Percentiles rank a stretch among this genome's conserved stretches.
Conservation (phyloP, 176 grass and related monocot genomes). For the Chrysopogon serrulatus region DNA sequence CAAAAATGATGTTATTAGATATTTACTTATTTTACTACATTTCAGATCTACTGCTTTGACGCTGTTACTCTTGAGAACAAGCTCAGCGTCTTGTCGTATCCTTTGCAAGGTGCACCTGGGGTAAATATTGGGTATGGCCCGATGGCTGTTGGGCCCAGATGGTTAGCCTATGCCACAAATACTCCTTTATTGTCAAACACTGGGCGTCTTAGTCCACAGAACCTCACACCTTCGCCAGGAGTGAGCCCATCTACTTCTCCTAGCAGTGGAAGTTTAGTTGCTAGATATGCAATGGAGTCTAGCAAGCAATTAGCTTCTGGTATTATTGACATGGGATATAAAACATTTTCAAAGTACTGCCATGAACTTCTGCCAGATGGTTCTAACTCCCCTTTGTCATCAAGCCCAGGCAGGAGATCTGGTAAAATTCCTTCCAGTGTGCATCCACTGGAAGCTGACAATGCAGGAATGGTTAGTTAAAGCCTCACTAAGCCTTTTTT, state of each 20-base stretch:
- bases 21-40: conserved; percentile 17
- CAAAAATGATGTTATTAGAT: not conserved
- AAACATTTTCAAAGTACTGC: conserved; percentile 93
- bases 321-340: conserved; percentile 97
- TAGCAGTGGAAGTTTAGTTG: conserved; percentile 91
- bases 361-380: conserved; percentile 95
- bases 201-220: conserved; percentile 91
- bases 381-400: conserved; percentile 77
- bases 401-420: conserved; percentile 76
- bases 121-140: conserved; percentile 92
- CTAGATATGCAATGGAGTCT: conserved; percentile 98
- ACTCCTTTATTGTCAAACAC: conserved; percentile 74
- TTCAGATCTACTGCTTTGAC: conserved; percentile 99
- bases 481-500: not conserved
- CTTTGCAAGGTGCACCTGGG: conserved; percentile 84
- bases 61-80: conserved; percentile 96
- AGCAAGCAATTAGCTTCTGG: conserved; percentile 98
- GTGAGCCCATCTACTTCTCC: conserved; percentile 98
- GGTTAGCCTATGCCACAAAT: conserved; percentile 92
- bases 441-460: conserved; percentile 86
- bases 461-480: conserved; percentile 88
- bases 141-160: conserved; percentile 95
- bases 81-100: conserved; percentile 89
- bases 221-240: conserved; percentile 92
- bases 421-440: conserved; percentile 70